Conservation (phyloP, 495 filamentous ascomycete genomes). For the Hypoxylon crocopeplum region DNA sequence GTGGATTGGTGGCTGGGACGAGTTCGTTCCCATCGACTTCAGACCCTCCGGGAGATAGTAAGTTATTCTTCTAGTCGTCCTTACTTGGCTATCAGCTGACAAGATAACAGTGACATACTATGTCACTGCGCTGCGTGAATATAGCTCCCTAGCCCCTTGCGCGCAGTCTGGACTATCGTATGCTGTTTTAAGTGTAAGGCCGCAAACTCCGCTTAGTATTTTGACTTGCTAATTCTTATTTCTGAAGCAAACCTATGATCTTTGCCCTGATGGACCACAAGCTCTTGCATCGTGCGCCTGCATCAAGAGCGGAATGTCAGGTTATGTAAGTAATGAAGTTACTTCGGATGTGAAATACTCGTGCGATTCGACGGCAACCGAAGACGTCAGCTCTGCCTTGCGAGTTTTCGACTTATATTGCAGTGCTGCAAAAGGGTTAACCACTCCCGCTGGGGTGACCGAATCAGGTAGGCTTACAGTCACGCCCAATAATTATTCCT, state of each 20-base stretch:
- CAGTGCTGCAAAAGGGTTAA: slow-evolving; percentile 50
- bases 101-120: slow-evolving; percentile 53
- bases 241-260: slow-evolving; percentile 43
- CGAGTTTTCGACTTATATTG: slow-evolving; percentile 55
- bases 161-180: slow-evolving; percentile 51
- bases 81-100: background rate
- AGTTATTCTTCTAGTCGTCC: slow-evolving; percentile 5
- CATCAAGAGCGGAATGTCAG: slow-evolving; percentile 52
- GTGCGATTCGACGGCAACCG: slow-evolving; percentile 52
- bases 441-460: slow-evolving; percentile 46
- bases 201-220: background rate
- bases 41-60: slow-evolving; percentile 53
- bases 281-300: slow-evolving; percentile 58
- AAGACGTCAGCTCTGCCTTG: slow-evolving; percentile 55
- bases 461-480: slow-evolving; percentile 38
- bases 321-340: slow-evolving; percentile 43
- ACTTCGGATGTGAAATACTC: slow-evolving; percentile 47
- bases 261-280: slow-evolving; percentile 52
- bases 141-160: slow-evolving; percentile 50
- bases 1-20: slow-evolving; percentile 53
- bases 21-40: slow-evolving; percentile 52
- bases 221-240: slow-evolving; percentile 11
- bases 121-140: slow-evolving; percentile 56
- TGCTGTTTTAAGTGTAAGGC: slow-evolving; percentile 47
- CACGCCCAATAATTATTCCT: slow-evolving; percentile 17